Base-by-base conservation (phyloP, 2,329 filamentous ascomycete species). In the Clonostachys sp. region DNA sequence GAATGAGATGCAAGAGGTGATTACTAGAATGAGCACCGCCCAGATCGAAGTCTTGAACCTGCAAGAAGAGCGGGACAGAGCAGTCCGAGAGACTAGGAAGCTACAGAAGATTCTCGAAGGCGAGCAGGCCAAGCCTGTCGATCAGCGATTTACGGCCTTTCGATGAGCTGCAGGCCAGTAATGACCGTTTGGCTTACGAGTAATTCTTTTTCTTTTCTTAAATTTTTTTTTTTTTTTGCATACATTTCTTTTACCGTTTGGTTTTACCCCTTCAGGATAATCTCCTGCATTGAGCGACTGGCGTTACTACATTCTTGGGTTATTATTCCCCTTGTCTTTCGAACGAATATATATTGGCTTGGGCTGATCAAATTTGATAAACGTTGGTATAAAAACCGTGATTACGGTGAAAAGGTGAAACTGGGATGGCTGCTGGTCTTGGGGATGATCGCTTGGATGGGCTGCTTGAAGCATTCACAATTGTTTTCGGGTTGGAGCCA, bases 21-120 rank as follows among this genome's bases (percentile, higher is more conserved):
- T 94, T 14, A 77, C 83, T 50, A 79, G 82, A 57, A 92, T 95
- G 84, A 91, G 88, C 67, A 74, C 76, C 56, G 86, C 88, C 24
- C 89, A 94, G 69, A 87, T 92, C 53, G 87, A 91, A 67, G 89
- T 94, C 42, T 82, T 87, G 57, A 86, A 89, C 61, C 74, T 95
- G 43, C 88, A 91, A 64, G 81, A 82, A 55, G 81, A 87, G 65
- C 78, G 82, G 57, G 89, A 94, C 59, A 82, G 85, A 54, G 87
- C 88, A 18, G 79, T 89, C 57, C 79, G 82, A 45, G 80, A 87
- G 64, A 91, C 88, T 49, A 77, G 81, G 57, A 78, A 73, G 59
- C 74, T 94, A 45, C 84, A 91, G 62, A 77, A 75, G 48, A 73
- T 83, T 53, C 79, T 92, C 50, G 75, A 82, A 50, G 73, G 75